Evolutionary conservation across 331 rosid genomes (phyloP), one percentile per base, ranked within the genome.

Genomic region (Rhamnella rubrinervis): DNA sequence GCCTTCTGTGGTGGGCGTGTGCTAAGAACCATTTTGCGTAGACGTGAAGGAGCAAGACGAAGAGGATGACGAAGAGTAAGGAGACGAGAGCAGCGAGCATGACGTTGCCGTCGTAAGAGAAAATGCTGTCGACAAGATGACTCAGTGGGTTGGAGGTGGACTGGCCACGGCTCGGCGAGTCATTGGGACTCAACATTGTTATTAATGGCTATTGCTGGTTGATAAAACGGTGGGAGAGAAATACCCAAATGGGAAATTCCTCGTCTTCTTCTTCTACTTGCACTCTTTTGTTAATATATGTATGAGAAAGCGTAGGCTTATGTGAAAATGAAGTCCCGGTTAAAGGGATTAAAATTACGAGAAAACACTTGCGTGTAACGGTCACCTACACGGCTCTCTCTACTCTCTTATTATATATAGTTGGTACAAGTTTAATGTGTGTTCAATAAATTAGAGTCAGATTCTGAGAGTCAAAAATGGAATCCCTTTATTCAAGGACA

Each of bases 1-100:
- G 66, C 6, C 59, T 63, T 35, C 74, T 71, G 40, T 78, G 70
- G 68, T 80, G 87, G 39, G 95, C 88, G 12, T 87, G 97, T 46
- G 91, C 81, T 1, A 89, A 57, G 88, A 95, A 89, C 89, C 96
- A 89, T 38, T 85, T 86, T 35, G 99, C 99, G 75, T 89, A 95
- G 69, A 90, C 73, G 49, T 95, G 99, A 71, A 95, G 99, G 26
- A 95, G 78, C 18, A 95, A 83, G 61, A 95, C 99, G 77, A 95
- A 95, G 85, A 95, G 93, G 58, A 95, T 81, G 41, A 91, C 97
- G 3, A 91, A 72, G 16, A 95, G 87, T 25, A 95, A 75, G 12
- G 96, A 89, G 59, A 95, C 77, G 7, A 95, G 62, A 40, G 99
- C 99, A 0, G 88, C 97, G 17, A 95, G 87, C 93, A 91, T 84